These are phyloP conservation scores for Peterozyma toletana DNA, from an alignment of 805 yeast species.

Conservation along the genomic window DNA sequence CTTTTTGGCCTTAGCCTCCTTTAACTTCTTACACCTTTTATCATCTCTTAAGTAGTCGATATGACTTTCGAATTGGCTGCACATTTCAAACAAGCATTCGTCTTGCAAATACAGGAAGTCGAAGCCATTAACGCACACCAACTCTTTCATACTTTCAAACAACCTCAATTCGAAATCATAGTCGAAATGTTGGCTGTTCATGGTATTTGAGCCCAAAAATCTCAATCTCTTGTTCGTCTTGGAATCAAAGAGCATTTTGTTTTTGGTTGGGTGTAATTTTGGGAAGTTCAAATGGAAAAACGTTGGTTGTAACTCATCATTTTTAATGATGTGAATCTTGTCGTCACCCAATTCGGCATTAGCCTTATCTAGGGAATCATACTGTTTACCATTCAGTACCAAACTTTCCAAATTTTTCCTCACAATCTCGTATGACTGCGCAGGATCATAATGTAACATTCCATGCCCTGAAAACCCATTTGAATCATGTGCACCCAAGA, in stretches of 20 bases:
- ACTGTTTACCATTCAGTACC: slow-evolving; percentile 9
- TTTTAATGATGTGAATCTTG: slow-evolving; percentile 10
- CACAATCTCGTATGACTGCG: slow-evolving; percentile 24
- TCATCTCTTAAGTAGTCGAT: too few species aligned
- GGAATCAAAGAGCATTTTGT: not conserved
- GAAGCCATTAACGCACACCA: slow-evolving; percentile 14
- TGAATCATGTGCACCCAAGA: slow-evolving; percentile 34
- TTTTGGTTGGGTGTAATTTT: slow-evolving; percentile 16
- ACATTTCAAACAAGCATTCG: too few species aligned
- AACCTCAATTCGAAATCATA: slow-evolving; percentile 20
- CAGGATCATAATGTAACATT: slow-evolving; percentile 51
- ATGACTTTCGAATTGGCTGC: too few species aligned
- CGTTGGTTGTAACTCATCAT: slow-evolving; percentile 15
- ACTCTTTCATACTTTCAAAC: slow-evolving; percentile 19
- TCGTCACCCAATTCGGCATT: slow-evolving; percentile 14
- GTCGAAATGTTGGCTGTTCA: too few species aligned
- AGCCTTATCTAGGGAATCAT: slow-evolving; percentile 15
- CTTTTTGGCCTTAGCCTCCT: too few species aligned
- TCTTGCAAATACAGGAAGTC: slow-evolving; percentile 6
- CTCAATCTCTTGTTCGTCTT: too few species aligned
- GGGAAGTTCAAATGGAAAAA: slow-evolving; percentile 20
- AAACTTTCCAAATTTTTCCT: slow-evolving; percentile 7
- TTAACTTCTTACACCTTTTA: too few species aligned
- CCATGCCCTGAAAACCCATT: slow-evolving; percentile 40
- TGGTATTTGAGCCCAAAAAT: too few species aligned